Evolutionary conservation across 345 rosid genomes (phyloP).

Genomic region (Arabidopsis thaliana): TAIR10.1 NC_003075.7:7067501-7068000

Average conservation of each 20-base stretch:
- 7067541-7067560: no score
- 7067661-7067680: slow-evolving; percentile 87
- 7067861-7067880: slow-evolving; percentile 70
- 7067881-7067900: slow-evolving; percentile 87
- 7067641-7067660: slow-evolving; percentile 75
- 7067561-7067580: no score
- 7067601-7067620: no score
- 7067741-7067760: slow-evolving; percentile 87
- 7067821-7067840: background rate
- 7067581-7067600: no score
- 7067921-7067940: slow-evolving; percentile 84
- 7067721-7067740: slow-evolving; percentile 69
- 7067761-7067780: slow-evolving; percentile 58
- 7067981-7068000: slow-evolving; percentile 67
- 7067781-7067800: background rate
- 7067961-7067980: slow-evolving; percentile 53
- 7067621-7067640: no score
- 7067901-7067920: slow-evolving; percentile 85
- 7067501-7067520: no score
- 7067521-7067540: no score
- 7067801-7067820: background rate
- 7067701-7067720: slow-evolving; percentile 63
- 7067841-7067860: slow-evolving; percentile 48
- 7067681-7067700: slow-evolving; percentile 75
- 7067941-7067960: slow-evolving; percentile 63